Evolutionary conservation across 2,329 filamentous ascomycete genomes (phyloP).

Genomic region (Aureobasidium leucospermi): DNA sequence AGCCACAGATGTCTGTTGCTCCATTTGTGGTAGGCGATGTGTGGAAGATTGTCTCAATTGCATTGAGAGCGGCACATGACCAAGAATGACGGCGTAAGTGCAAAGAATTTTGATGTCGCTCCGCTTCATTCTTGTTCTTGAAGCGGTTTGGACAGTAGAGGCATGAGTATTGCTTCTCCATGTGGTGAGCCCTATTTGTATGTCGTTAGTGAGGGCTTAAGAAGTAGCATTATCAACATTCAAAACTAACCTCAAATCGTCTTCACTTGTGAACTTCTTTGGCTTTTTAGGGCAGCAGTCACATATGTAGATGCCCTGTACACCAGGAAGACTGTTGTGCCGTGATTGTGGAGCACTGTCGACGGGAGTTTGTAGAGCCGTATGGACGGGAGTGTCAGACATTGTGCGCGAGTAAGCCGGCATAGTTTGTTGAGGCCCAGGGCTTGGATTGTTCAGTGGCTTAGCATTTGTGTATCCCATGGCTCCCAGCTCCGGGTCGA

Average conservation of each 20-base stretch:
- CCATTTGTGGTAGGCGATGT: constrained; percentile 56
- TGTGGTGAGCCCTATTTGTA: constrained; percentile 65
- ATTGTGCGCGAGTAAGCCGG: constrained; percentile 34
- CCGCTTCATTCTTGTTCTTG: constrained; percentile 98
- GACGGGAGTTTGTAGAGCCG: constrained; percentile 39
- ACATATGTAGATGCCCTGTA: constrained; percentile 63
- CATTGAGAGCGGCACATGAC: constrained; percentile 81
- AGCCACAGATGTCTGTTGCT: constrained; percentile 73
- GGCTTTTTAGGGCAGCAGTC: constrained; percentile 97
- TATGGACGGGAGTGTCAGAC: constrained; percentile 33
- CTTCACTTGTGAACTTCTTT: constrained; percentile 81
- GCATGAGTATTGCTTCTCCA: constrained; percentile 95
- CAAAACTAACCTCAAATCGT: constrained; percentile 70
- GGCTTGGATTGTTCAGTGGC: constrained; percentile 34
- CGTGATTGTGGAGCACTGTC: constrained; percentile 39
- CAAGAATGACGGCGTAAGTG: constrained; percentile 90
- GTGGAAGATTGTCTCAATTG: constrained; percentile 76
- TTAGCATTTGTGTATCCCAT: constrained; percentile 48
- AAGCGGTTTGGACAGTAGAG: constrained; percentile 89
- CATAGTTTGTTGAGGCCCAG: constrained; percentile 33
- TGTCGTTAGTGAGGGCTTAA: constrained; percentile 17
- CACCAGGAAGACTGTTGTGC: constrained; percentile 42
- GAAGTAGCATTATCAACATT: background rate
- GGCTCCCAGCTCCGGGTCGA: constrained; percentile 47
- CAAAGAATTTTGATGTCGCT: constrained; percentile 90